These are phyloP conservation scores for Penicillium fimorum DNA, from an alignment of 495 filamentous ascomycete genomes.

Conservation along the genomic window DNA sequence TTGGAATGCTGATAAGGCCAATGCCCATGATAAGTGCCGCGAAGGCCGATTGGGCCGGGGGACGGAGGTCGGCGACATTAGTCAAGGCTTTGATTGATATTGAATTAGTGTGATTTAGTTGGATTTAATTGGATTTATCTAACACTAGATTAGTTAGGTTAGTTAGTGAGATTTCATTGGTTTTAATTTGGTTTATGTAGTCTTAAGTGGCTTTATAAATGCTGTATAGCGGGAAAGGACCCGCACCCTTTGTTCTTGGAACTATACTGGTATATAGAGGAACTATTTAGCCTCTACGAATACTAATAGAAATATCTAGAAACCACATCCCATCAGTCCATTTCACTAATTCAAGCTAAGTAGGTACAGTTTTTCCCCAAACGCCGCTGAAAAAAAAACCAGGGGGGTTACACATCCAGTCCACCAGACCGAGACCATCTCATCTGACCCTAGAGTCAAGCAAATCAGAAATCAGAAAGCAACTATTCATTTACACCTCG, in stretches of 20 bases:
- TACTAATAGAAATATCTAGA: neutral
- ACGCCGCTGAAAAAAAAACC: conserved; percentile 9
- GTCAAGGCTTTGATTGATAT: conserved; percentile 22
- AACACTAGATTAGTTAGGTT: neutral
- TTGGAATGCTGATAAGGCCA: conserved; percentile 3
- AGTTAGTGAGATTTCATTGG: neutral
- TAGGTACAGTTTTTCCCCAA: conserved; percentile 1
- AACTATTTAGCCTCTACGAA: neutral
- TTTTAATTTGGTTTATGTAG: neutral
- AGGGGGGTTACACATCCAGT: conserved; percentile 8
- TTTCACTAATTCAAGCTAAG: conserved; percentile 3
- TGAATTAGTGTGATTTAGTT: neutral
- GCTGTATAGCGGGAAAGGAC: neutral
- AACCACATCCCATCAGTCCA: neutral
- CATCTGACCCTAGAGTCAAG: conserved; percentile 4
- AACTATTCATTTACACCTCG: conserved; percentile 32
- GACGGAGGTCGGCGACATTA: conserved; percentile 20
- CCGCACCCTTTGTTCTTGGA: neutral
- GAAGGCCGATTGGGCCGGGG: conserved; percentile 26
- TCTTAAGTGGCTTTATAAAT: neutral
- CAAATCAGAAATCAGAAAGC: conserved; percentile 10
- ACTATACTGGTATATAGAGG: neutral
- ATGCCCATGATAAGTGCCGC: conserved; percentile 22
- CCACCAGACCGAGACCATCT: conserved; percentile 1
- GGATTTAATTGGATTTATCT: neutral